These are phyloP conservation scores for Paspalum notatum DNA, from an alignment of 176 grass and related monocot species.

Conservation along the genomic window DNA sequence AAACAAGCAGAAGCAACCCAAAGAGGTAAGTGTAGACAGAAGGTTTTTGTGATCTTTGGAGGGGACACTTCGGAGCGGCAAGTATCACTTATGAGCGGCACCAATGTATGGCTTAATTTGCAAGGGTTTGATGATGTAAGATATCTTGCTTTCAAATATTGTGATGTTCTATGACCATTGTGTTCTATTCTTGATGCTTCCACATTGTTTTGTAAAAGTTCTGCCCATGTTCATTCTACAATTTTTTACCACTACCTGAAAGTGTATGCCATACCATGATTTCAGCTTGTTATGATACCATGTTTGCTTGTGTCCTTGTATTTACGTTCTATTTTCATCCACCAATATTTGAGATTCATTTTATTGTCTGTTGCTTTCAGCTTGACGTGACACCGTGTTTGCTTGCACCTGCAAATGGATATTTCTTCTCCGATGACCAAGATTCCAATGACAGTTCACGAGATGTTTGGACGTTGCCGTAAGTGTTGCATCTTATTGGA, in stretches of 20 bases:
- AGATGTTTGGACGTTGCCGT: conserved; percentile 87
- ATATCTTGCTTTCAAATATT: conserved; percentile 18
- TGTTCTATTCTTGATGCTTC: conserved; percentile 4
- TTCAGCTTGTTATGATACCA: not conserved
- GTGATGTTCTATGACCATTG: too few species aligned
- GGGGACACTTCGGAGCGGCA: conserved; percentile 94
- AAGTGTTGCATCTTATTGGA: conserved; percentile 45
- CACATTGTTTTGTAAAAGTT: not conserved
- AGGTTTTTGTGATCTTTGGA: conserved; percentile 92
- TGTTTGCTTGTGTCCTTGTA: not conserved
- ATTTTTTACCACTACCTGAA: conserved; percentile 22
- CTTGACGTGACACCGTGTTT: conserved; percentile 90
- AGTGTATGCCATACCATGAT: not conserved
- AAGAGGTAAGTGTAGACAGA: conserved; percentile 40
- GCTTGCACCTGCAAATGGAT: conserved; percentile 68
- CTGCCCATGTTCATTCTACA: conserved; percentile 23
- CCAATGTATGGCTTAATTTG: conserved; percentile 97
- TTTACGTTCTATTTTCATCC: conserved; percentile 10
- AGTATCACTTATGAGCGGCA: conserved; percentile 96
- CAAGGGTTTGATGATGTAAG: conserved; percentile 91
- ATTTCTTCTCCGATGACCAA: conserved; percentile 44
- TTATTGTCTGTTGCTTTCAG: conserved; percentile 46
- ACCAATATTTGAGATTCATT: conserved; percentile 12
- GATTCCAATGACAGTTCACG: conserved; percentile 41
- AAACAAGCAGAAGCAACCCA: conserved; percentile 42